Evolutionary conservation across 441 rosid genomes (phyloP).

Genomic region (Pelargonium myrrhifolium): DNA sequence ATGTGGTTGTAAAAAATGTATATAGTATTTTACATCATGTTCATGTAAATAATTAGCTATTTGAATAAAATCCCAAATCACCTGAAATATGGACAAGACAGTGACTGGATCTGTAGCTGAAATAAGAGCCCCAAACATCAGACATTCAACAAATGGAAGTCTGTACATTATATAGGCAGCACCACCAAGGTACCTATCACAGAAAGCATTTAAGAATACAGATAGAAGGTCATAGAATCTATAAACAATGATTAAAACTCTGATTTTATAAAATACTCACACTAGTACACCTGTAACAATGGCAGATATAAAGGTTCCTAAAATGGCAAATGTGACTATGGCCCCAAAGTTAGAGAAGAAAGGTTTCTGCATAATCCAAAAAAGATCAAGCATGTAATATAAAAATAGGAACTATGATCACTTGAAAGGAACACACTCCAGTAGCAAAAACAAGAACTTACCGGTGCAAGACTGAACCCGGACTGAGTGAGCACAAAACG

Average conservation of each 20-base stretch:
- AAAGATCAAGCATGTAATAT: background rate
- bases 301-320: conserved; percentile 84
- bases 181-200: conserved; percentile 82
- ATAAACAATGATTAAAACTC: background rate
- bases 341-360: conserved; percentile 97
- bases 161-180: conserved; percentile 66
- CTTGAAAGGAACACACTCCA: background rate
- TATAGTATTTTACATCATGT: background rate
- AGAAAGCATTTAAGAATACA: conserved; percentile 13
- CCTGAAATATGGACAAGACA: conserved; percentile 96
- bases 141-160: conserved; percentile 89
- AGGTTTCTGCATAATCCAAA: conserved; percentile 59
- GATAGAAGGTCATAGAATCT: background rate
- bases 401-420: background rate
- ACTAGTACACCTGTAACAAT: conserved; percentile 79
- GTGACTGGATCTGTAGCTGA: conserved; percentile 99
- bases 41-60: background rate
- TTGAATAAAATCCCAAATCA: conserved; percentile 14
- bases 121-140: conserved; percentile 96
- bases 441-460: conserved; percentile 33
- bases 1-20: background rate
- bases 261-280: conserved; percentile 33
- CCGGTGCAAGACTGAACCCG: conserved; percentile 87
- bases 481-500: conserved; percentile 54
- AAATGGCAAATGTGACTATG: conserved; percentile 78